Conservation (phyloP, 345 rosid species). For the Eucalyptus curtisii region DNA sequence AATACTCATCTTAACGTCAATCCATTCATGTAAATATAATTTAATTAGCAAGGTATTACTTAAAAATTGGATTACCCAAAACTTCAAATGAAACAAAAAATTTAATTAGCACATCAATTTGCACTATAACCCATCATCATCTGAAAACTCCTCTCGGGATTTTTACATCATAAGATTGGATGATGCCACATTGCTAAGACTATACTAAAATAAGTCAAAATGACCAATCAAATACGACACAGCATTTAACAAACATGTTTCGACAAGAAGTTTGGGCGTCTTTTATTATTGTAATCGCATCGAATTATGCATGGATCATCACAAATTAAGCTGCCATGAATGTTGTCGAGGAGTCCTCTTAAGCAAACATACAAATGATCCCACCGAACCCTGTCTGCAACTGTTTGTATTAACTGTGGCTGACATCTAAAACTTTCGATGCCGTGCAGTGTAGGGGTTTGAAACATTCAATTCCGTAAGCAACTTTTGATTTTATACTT, state of each 20-base stretch:
- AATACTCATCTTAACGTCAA: not conserved
- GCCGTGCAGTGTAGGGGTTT: not conserved
- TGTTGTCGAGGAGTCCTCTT: not conserved
- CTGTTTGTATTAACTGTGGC: not conserved
- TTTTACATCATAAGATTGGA: not conserved
- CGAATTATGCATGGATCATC: not conserved
- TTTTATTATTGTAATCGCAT: not conserved
- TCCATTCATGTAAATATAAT: not conserved
- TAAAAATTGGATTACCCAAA: not conserved
- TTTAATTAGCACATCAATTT: not conserved
- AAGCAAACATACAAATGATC: not conserved
- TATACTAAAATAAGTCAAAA: not conserved
- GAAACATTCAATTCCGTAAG: not conserved
- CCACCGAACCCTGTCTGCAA: not conserved
- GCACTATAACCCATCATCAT: not conserved
- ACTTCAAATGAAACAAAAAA: not conserved
- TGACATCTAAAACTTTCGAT: not conserved
- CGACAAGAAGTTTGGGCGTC: not conserved
- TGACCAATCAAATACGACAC: not conserved
- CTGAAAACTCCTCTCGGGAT: not conserved
- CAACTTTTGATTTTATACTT: not conserved
- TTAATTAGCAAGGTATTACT: not conserved
- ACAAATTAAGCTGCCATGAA: not conserved
- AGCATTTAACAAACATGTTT: not conserved
- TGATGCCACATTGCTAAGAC: not conserved